Percentiles rank a stretch among this genome's conserved stretches.
Evolutionary conservation across 2,329 filamentous ascomycete species (phyloP).

Genomic region (Aspergillus alliaceus): DNA sequence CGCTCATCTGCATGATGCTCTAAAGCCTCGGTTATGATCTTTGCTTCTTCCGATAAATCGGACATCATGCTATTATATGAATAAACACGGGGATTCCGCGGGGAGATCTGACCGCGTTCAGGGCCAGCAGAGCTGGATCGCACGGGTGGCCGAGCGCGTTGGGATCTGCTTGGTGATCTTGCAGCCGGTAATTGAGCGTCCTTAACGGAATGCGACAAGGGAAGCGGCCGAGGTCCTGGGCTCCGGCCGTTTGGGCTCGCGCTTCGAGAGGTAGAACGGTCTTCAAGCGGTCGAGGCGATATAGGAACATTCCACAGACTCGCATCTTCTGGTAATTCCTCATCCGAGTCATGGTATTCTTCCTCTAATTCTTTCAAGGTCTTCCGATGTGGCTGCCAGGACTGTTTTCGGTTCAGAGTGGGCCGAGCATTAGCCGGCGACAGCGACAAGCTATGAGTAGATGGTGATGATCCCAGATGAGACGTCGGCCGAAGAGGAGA

Average conservation of each 20-base stretch:
- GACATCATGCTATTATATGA: constrained; percentile 60
- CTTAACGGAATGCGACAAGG: constrained; percentile 40
- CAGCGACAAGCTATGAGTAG: constrained; percentile 26
- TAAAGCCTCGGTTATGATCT: constrained; percentile 59
- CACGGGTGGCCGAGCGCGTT: constrained; percentile 27
- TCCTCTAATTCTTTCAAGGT: constrained; percentile 50
- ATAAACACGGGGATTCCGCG: constrained; percentile 50
- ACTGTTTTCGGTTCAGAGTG: constrained; percentile 34
- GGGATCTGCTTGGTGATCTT: constrained; percentile 31
- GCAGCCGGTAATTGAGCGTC: constrained; percentile 23
- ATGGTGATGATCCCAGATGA: constrained; percentile 25
- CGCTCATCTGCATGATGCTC: constrained; percentile 57
- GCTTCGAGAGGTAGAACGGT: constrained; percentile 40
- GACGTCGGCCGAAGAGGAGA: constrained; percentile 29
- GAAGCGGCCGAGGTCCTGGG: constrained; percentile 42
- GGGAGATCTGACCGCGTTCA: constrained; percentile 41
- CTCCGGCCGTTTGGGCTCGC: constrained; percentile 45
- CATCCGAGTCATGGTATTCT: constrained; percentile 53
- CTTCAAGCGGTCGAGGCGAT: constrained; percentile 45
- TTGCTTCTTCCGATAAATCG: constrained; percentile 61
- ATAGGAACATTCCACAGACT: constrained; percentile 53
- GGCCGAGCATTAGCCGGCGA: constrained; percentile 21
- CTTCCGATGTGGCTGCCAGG: constrained; percentile 47
- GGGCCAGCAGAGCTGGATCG: constrained; percentile 43
- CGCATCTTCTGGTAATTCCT: constrained; percentile 52